Evolutionary conservation across 2,329 filamentous ascomycete species (phyloP).

Genomic region (Trichoderma aggressivum): DNA sequence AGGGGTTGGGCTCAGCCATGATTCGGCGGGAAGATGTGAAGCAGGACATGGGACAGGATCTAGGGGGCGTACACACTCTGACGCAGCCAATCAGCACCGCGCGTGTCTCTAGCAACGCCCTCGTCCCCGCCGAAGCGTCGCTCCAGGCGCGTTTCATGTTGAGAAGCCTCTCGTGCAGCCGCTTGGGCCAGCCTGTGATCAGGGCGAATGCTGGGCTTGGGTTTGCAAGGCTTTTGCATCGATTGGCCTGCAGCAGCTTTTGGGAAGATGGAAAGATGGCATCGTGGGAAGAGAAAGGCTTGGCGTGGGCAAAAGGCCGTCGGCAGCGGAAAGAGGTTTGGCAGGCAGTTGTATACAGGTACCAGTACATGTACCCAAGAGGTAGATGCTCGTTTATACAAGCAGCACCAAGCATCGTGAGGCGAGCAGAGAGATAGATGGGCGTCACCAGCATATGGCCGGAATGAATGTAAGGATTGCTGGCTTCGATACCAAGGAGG

Average conservation of each 20-base stretch:
- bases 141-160: slow-evolving; percentile 50
- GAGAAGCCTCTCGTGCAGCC: slow-evolving; percentile 28
- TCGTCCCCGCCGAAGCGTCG: slow-evolving; percentile 28
- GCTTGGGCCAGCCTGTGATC: neutral
- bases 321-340: slow-evolving; percentile 12
- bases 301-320: neutral
- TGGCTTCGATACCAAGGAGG: neutral
- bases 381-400: no score
- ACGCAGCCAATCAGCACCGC: slow-evolving; percentile 24
- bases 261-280: neutral
- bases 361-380: neutral
- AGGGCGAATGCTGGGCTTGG: neutral
- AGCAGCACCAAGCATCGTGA: neutral
- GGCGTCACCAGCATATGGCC: neutral
- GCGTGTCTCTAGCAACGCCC: slow-evolving; percentile 35
- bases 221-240: neutral
- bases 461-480: neutral
- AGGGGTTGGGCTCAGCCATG: slow-evolving; percentile 14
- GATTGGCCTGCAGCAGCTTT: neutral
- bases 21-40: slow-evolving; percentile 11
- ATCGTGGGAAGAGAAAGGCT: neutral
- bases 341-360: neutral
- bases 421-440: neutral
- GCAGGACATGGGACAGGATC: slow-evolving; percentile 20
- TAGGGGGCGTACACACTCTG: slow-evolving; percentile 23